Base-by-base conservation (phyloP, 1,284 basidiomycete species). In the Ceratobasidium sp. region DNA sequence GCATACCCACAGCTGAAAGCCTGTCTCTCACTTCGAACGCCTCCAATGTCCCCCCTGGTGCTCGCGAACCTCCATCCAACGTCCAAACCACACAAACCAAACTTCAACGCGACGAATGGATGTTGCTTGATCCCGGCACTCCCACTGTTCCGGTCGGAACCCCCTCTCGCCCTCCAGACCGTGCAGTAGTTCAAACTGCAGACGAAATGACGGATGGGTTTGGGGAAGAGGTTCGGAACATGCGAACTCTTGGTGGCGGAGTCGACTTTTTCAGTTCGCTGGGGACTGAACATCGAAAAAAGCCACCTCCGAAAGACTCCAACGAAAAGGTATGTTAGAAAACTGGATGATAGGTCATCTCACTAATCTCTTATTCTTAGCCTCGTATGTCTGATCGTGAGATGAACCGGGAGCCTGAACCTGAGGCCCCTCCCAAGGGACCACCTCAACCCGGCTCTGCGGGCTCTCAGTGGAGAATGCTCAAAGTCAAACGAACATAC, bases 381-480 rank as follows among this genome's bases (percentile, higher is more conserved):
- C 83, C 82, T 7, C 82, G 80, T 69, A 80, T 90, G 54, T 89
- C 88, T 73, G 82, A 84, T 25, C 86, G 83, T 73, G 96, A 98
- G 77, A 85, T 98, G 57, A 98, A 98, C 77, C 82, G 81, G 1
- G 87, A 91, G 70, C 80, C 96, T 43, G 83, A 83, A 65, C 78
- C 83, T 5, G 77, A 82, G 72, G 78, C 84, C 0, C 40, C 69
- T 62, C 75, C 76, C 76, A 87, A 87, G 79, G 75, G 47, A 74
- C 76, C 78, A 29, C 75, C 81, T 55, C 86, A 84, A 0, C 92
- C 93, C 0, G 95, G 96, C 1, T 94, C 93, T 0, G 92, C 95
- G 1, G 96, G 96, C 10, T 93, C 93, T 17, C 89, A 90, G 76
- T 99, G 96, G 96, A 88, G 96, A 25, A 98, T 98, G 96, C 95